phyloP scores from a whole-genome alignment of 2,329 filamentous ascomycete species.

The Trichophyton rubrum region DNA sequence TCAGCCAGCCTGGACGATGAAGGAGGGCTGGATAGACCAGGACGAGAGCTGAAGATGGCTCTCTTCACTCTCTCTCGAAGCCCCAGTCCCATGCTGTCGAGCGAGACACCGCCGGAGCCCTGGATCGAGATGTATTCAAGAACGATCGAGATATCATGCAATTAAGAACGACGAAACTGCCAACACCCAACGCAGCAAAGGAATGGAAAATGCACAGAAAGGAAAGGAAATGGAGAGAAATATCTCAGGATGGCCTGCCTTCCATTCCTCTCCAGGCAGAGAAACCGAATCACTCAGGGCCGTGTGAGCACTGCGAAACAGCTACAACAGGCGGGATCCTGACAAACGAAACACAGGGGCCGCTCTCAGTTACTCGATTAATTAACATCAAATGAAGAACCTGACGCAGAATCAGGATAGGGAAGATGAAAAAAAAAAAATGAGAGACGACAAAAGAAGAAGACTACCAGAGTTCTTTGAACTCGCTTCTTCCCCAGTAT shows the following conservation, averaged over 20 bases:
- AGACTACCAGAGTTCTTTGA: too few relatives aligned
- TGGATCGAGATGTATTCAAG: too few relatives aligned
- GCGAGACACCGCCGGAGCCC: too few relatives aligned
- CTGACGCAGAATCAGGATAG: background rate
- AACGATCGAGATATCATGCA: background rate
- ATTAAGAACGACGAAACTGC: background rate
- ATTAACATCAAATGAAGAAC: background rate
- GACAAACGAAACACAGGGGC: background rate
- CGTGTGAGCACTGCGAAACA: background rate
- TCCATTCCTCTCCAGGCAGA: background rate
- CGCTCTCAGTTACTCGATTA: background rate
- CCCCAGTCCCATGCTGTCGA: conserved; percentile 5
- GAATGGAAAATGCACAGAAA: background rate
- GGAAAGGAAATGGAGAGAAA: background rate
- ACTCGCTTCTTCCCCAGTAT: background rate
- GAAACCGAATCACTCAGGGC: background rate
- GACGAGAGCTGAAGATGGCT: conserved; percentile 11
- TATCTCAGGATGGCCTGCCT: background rate
- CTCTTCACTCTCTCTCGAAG: conserved; percentile 14
- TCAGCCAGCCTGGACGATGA: background rate
- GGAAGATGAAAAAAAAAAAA: too few relatives aligned
- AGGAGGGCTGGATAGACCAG: background rate
- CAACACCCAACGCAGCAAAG: background rate
- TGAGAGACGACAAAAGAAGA: background rate
- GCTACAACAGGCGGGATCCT: background rate